Evolutionary conservation across 371 early-diverging fungal genomes (phyloP).

Genomic region (Umbelopsis sp.): DNA sequence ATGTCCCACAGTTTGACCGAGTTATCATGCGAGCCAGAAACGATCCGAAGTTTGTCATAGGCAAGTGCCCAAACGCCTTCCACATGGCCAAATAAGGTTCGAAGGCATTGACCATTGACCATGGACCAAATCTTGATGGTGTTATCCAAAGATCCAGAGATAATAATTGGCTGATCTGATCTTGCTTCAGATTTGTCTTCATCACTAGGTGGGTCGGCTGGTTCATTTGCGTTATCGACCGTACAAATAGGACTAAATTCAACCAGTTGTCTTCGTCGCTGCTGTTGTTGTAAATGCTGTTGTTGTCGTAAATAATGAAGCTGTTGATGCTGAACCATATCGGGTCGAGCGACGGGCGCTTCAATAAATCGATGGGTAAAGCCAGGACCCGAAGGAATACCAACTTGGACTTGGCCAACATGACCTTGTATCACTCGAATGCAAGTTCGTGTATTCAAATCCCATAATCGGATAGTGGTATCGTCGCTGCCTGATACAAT

Average conservation of each 20-base stretch:
- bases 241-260: constrained; percentile 16
- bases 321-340: constrained; percentile 25
- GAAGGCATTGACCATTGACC: constrained; percentile 74
- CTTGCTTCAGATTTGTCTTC: constrained; percentile 19
- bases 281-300: constrained; percentile 25
- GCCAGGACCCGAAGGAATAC: constrained; percentile 50
- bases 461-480: constrained; percentile 83
- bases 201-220: background rate
- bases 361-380: constrained; percentile 42
- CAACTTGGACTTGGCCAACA: constrained; percentile 78
- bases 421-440: constrained; percentile 76
- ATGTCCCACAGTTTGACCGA: constrained; percentile 95
- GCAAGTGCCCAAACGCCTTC: constrained; percentile 91
- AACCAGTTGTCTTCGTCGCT: constrained; percentile 17
- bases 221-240: background rate
- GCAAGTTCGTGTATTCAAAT: constrained; percentile 73
- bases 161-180: constrained; percentile 61
- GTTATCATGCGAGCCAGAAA: constrained; percentile 90
- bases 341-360: constrained; percentile 14
- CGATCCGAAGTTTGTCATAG: constrained; percentile 88
- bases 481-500: constrained; percentile 87
- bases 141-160: constrained; percentile 88
- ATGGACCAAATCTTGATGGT: constrained; percentile 90
- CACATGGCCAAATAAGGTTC: constrained; percentile 88
- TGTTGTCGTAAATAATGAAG: constrained; percentile 16